phyloP scores from a whole-genome alignment of 257 asterid species.

The Solanum microdontum region DNA sequence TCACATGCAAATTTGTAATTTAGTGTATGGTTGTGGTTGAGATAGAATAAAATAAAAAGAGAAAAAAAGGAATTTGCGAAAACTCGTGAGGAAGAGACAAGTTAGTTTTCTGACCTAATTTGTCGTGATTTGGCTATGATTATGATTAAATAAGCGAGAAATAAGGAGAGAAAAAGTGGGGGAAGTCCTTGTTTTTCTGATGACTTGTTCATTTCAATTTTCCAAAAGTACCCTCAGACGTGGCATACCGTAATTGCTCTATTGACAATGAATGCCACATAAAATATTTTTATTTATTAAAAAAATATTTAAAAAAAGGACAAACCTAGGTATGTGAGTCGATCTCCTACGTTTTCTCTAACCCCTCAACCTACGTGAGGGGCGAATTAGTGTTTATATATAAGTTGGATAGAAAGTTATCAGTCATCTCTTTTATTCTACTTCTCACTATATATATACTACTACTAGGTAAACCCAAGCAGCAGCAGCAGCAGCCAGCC shows the following conservation, averaged over 20 bases:
- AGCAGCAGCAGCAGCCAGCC: not conserved
- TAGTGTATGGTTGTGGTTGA: not conserved
- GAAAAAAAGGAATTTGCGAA: not conserved
- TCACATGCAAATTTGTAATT: not conserved
- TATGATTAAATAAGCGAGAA: not conserved
- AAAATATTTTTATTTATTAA: not conserved
- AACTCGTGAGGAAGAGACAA: not conserved
- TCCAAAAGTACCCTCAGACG: not conserved
- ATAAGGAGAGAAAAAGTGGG: not conserved
- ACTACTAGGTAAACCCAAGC: not conserved
- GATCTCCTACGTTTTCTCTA: not conserved
- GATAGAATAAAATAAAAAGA: not conserved
- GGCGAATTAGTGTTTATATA: not conserved
- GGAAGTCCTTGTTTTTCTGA: not conserved
- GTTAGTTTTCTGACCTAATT: not conserved
- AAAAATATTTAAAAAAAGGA: not conserved
- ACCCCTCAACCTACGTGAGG: not conserved
- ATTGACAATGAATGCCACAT: not conserved
- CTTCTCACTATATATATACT: not conserved
- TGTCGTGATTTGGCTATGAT: not conserved
- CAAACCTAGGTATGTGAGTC: not conserved
- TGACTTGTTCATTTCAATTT: not conserved
- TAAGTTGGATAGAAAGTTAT: not conserved
- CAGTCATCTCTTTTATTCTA: not conserved
- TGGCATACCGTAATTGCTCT: conserved; percentile 3